phyloP scores from a whole-genome alignment of 495 filamentous ascomycete genomes.

The Penicillium argentinense region DNA sequence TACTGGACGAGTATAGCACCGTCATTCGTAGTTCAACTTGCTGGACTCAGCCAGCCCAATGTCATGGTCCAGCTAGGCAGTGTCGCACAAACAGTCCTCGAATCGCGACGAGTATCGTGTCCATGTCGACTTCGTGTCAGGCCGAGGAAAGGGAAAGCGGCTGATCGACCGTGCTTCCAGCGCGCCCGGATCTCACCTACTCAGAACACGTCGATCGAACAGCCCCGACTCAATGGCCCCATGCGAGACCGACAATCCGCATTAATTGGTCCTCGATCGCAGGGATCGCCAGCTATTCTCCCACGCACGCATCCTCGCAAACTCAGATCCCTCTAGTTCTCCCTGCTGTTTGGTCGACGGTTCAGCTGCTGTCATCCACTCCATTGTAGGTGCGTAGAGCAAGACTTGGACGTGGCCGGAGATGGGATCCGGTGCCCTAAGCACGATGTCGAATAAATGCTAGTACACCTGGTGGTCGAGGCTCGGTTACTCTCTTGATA shows the following conservation, averaged over 20 bases:
- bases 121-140: too few relatives aligned
- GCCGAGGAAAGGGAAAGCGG: neutral
- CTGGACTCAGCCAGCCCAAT: too few relatives aligned
- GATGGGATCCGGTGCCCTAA: too few relatives aligned
- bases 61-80: too few relatives aligned
- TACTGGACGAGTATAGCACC: too few relatives aligned
- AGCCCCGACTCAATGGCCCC: neutral
- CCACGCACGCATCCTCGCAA: neutral
- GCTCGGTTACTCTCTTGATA: too few relatives aligned
- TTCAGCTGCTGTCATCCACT: neutral
- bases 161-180: slow-evolving; percentile 12
- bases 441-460: too few relatives aligned
- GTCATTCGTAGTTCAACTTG: too few relatives aligned
- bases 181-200: neutral
- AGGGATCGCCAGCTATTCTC: slow-evolving; percentile 1
- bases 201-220: neutral
- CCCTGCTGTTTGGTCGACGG: neutral
- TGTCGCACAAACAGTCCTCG: too few relatives aligned
- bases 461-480: too few relatives aligned
- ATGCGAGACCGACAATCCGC: neutral
- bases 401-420: neutral
- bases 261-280: slow-evolving; percentile 6
- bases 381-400: neutral
- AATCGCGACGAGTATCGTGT: too few relatives aligned
- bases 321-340: slow-evolving; percentile 1